These are phyloP conservation scores for Eimeria zaria DNA, from an alignment of 169 alveolate species.

Conservation along the genomic window DNA sequence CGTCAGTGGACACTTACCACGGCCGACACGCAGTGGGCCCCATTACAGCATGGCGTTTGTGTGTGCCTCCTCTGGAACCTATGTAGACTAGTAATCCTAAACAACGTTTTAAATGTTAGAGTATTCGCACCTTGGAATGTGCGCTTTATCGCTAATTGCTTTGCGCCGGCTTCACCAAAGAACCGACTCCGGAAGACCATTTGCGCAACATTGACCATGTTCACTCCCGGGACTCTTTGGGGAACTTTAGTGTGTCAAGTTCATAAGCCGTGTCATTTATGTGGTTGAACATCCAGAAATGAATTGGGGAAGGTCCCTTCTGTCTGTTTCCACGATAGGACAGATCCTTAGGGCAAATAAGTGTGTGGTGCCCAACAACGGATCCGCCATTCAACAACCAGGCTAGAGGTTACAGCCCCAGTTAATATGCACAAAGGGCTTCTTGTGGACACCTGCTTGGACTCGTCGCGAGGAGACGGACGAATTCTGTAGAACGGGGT, in stretches of 20 bases:
- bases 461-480: not conserved
- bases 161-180: not conserved
- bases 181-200: not conserved
- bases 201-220: slow-evolving; percentile 17
- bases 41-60: not conserved
- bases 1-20: slow-evolving; percentile 24
- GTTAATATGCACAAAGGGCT: not conserved
- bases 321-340: not conserved
- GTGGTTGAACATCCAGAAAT: slow-evolving; percentile 18
- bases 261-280: not conserved
- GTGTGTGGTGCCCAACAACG: not conserved
- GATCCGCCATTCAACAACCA: not conserved
- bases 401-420: not conserved
- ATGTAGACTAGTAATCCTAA: not conserved
- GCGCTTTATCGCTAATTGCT: slow-evolving; percentile 33
- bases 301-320: not conserved
- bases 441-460: not conserved
- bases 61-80: not conserved
- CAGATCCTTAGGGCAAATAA: not conserved
- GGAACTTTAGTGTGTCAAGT: not conserved
- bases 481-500: not conserved
- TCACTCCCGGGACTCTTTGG: not conserved
- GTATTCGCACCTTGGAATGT: not conserved
- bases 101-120: slow-evolving; percentile 1
- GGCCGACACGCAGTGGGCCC: slow-evolving; percentile 37